Base-by-base conservation (phyloP, 2,329 filamentous ascomycete species). In the Chaetomiaceae sp. region DNA sequence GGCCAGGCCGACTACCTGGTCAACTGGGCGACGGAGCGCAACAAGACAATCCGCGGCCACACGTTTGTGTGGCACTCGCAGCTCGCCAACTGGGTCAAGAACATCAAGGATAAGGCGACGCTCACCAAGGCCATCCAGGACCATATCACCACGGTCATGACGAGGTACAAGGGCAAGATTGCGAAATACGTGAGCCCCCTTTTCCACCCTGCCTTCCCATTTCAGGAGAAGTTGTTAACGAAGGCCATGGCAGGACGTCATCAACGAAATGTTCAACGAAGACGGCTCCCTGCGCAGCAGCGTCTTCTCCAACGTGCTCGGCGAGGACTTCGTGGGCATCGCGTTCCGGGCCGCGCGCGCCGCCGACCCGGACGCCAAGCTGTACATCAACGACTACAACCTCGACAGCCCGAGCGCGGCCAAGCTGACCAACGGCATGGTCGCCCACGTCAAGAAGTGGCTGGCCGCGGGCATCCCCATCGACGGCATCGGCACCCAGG, bases 371-470 rank as follows among this genome's bases (percentile, higher is more conserved):
- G 63, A 69, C 52, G 84, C 83, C 3, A 85, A 85, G 70, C 75
- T 90, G 36, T 91, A 88, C 73, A 87, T 89, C 71, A 91, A 90
- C 69, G 86, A 90, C 67, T 82, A 78, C 70, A 87, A 87, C 72
- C 77, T 87, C 48, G 85, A 87, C 70, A 73, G 69, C 39, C 76
- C 83, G 17, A 75, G 62, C 59, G 77, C 78, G 62, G 72, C 77
- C 58, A 89, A 90, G 73, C 44, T 73, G 51, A 73, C 74, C 33
- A 71, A 62, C 20, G 75, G 75, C 43, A 80, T 86, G 73, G 73
- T 79, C 4, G 66, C 65, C 33, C 72, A 83, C 63, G 85, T 89
- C 60, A 79, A 79, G 64, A 78, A 82, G 64, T 87, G 84, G 83
- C 63, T 82, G 46, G 75, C 75, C 0, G 75, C 74, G 1, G 85